A percentile compares a stretch with the other conserved stretches of the same genome.
phyloP scores from a whole-genome alignment of 2,329 filamentous ascomycete genomes.

The Microsporum canis region DNA sequence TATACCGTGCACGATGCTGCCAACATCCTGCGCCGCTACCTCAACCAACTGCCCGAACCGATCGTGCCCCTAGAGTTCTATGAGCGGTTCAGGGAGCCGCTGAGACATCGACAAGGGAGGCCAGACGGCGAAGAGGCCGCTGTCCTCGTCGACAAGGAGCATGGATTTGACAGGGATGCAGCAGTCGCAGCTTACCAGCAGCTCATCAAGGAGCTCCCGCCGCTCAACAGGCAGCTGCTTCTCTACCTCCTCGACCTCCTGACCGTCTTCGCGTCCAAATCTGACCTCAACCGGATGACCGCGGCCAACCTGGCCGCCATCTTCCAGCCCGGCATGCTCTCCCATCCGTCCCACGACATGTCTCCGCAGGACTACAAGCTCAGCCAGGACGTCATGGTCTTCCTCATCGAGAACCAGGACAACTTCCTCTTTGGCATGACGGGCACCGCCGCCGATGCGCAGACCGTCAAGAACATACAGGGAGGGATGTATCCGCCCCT shows the following conservation, averaged over 20 bases:
- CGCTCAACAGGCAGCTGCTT: constrained; percentile 82
- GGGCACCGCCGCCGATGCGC: constrained; percentile 92
- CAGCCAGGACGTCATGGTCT: constrained; percentile 94
- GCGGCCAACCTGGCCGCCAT: constrained; percentile 90
- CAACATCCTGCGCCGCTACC: constrained; percentile 87
- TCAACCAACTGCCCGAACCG: constrained; percentile 91
- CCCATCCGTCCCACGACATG: constrained; percentile 91
- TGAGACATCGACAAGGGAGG: constrained; percentile 58
- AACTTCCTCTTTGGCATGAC: constrained; percentile 98
- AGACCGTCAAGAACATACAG: constrained; percentile 55
- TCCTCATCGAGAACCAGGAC: constrained; percentile 96
- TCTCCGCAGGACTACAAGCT: constrained; percentile 84
- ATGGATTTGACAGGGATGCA: constrained; percentile 59
- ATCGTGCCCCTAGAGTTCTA: constrained; percentile 93
- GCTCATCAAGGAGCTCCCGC: constrained; percentile 84
- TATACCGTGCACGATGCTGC: constrained; percentile 98
- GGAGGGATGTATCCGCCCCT: constrained; percentile 45
- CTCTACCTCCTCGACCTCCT: constrained; percentile 93
- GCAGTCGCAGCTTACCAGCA: constrained; percentile 78
- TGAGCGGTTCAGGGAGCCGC: constrained; percentile 74
- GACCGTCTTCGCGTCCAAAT: constrained; percentile 93
- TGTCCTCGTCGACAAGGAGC: constrained; percentile 53
- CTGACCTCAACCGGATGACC: constrained; percentile 93
- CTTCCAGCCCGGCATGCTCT: constrained; percentile 92
- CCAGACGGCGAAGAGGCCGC: constrained; percentile 58